phyloP scores from a whole-genome alignment of 768 basidiomycete genomes.

The Suillus subaureus region DNA sequence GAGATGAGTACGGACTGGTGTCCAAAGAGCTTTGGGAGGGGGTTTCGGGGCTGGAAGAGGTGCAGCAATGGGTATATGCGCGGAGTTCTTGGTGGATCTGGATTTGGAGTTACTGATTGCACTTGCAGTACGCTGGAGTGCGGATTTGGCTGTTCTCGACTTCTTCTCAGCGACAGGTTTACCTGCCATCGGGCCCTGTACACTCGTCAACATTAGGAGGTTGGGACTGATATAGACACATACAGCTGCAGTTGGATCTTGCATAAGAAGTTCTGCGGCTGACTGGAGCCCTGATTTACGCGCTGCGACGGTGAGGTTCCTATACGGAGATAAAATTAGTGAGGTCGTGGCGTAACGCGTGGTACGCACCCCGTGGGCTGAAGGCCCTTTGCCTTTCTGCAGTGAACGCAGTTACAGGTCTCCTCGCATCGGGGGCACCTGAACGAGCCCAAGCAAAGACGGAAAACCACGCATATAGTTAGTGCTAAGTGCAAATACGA shows the following conservation, averaged over 20 bases:
- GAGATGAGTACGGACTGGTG: slow-evolving; percentile 44
- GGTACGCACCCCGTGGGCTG: slow-evolving; percentile 56
- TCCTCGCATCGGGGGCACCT: slow-evolving; percentile 74
- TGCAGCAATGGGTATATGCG: slow-evolving; percentile 26
- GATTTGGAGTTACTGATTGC: slow-evolving; percentile 15
- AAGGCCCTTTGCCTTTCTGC: slow-evolving; percentile 65
- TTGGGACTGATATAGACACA: slow-evolving; percentile 12
- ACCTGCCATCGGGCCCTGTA: slow-evolving; percentile 31
- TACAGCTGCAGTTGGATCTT: slow-evolving; percentile 36
- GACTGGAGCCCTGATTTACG: slow-evolving; percentile 41
- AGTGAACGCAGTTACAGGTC: slow-evolving; percentile 66
- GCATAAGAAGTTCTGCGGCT: slow-evolving; percentile 39
- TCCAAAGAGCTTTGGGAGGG: slow-evolving; percentile 58
- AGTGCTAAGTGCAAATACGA: slow-evolving; percentile 14
- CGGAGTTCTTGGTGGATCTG: slow-evolving; percentile 19
- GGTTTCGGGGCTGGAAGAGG: slow-evolving; percentile 35
- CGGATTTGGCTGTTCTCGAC: slow-evolving; percentile 19
- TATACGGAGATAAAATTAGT: slow-evolving; percentile 22
- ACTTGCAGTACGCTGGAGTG: slow-evolving; percentile 14
- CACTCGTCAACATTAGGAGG: slow-evolving; percentile 13
- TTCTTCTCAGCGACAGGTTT: slow-evolving; percentile 17
- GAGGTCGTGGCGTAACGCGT: not conserved
- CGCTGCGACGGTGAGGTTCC: slow-evolving; percentile 41
- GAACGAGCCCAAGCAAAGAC: not conserved
- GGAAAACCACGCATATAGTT: slow-evolving; percentile 9